These are phyloP conservation scores for Iberis pinnata DNA, from an alignment of 345 rosid genomes.

Conservation along the genomic window DNA sequence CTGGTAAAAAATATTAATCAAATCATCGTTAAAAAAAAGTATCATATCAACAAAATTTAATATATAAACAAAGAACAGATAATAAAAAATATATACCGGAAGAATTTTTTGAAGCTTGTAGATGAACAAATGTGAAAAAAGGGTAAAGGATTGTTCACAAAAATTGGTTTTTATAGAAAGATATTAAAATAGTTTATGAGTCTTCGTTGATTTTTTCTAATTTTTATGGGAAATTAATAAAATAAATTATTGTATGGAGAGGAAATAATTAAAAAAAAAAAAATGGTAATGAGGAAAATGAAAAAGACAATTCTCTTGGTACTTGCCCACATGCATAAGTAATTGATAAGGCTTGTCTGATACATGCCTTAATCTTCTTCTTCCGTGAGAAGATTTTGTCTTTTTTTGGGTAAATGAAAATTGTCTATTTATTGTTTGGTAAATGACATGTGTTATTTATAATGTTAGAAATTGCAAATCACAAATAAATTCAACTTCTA, in stretches of 20 bases:
- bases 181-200: background rate
- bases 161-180: background rate
- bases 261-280: background rate
- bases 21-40: background rate
- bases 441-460: slow-evolving; percentile 14
- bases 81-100: slow-evolving; percentile 1
- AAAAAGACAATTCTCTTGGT: slow-evolving; percentile 26
- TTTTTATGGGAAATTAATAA: background rate
- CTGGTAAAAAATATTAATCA: slow-evolving; percentile 1
- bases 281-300: background rate
- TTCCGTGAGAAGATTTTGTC: slow-evolving; percentile 19
- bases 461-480: background rate
- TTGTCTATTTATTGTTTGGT: background rate
- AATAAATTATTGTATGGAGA: too few relatives aligned
- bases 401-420: background rate
- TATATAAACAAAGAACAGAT: background rate
- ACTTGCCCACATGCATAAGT: background rate
- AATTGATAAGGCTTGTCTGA: slow-evolving; percentile 19
- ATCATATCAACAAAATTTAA: background rate
- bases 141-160: background rate
- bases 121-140: background rate
- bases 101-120: too few relatives aligned
- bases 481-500: background rate
- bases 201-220: background rate
- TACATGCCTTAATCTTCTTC: slow-evolving; percentile 21